Conservation (phyloP, 768 basidiomycete species). For the Leccinum longicurvipes region DNA sequence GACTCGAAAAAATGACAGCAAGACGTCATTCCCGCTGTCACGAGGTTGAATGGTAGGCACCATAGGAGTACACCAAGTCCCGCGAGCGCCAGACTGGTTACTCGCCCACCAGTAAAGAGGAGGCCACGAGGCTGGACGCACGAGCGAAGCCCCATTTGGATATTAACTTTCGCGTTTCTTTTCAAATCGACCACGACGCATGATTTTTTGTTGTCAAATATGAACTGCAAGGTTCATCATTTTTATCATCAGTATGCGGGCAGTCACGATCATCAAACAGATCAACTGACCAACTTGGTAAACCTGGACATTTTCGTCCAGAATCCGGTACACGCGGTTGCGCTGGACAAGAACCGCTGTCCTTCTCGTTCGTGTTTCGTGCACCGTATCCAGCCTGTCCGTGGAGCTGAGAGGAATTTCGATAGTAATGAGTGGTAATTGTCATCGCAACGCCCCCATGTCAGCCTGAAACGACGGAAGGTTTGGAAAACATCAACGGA, state of each 20-base stretch:
- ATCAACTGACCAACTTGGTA: conserved; percentile 16
- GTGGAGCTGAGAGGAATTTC: conserved; percentile 12
- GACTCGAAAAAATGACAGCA: not conserved
- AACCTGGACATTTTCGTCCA: conserved; percentile 9
- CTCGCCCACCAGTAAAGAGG: not conserved
- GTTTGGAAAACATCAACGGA: conserved; percentile 2
- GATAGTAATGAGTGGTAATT: conserved; percentile 8
- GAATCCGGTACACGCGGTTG: conserved; percentile 6
- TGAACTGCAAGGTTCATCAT: conserved; percentile 15
- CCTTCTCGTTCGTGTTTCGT: conserved; percentile 18
- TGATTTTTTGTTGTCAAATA: conserved; percentile 5
- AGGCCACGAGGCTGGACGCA: conserved; percentile 14
- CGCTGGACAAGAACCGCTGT: conserved; percentile 3
- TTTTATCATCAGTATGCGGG: conserved; percentile 10
- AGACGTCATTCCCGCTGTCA: conserved; percentile 1
- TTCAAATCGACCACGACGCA: not conserved
- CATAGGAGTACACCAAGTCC: not conserved
- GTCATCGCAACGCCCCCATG: conserved; percentile 3
- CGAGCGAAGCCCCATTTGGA: not conserved
- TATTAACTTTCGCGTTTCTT: conserved; percentile 4
- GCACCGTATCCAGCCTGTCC: conserved; percentile 20
- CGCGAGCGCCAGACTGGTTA: not conserved
- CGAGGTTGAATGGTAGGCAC: not conserved
- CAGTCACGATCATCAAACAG: conserved; percentile 6
- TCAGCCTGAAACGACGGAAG: conserved; percentile 16